Evolutionary conservation across 2,329 filamentous ascomycete genomes (phyloP), one percentile per base, ranked within the genome.

Genomic region (Hypomyces rosellus): DNA sequence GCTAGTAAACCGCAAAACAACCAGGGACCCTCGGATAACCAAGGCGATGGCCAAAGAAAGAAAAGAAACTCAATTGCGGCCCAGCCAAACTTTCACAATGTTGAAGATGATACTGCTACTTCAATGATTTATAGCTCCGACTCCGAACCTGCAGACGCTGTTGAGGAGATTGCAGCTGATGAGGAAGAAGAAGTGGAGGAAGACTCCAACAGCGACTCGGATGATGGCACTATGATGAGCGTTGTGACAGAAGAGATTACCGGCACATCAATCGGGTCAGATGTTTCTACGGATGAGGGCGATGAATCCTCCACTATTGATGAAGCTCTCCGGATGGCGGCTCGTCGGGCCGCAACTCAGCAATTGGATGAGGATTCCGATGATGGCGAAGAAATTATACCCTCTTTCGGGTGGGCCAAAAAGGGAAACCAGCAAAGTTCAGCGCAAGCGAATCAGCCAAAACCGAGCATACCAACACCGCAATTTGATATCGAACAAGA

Each of bases 161-260:
- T 80, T 1, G 75, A 76, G 16, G 79, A 81, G 53, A 70, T 77
- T n/a, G 74, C 76, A 5, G 77, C 77, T 39, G 76, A 80, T 20
- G 73, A 76, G 18, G 65, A 71, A 54, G 58, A 74, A 16, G 41
- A 39, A 39, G 40, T 36, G 13, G 22, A 34, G 37, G 65, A 71
- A 55, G 58, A 74, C 34, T 69, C 67, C 2, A 75, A 73, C 20
- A 78, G 75, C 8, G 78, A 86, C 54, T 85, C 88, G 40, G 84
- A 85, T 45, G 86, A 88, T 56, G 86, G 83, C 30, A 91, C 88
- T 1, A 85, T 88, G 66, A 89, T 91, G 83, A 92, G 85, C 34
- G 73, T 95, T 41, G 88, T 92, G 53, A 75, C 88, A 15, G 88
- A 93, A 50, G 87, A 91, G 58, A 79, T 85, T 55, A 89, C 86